Percentiles rank a stretch among this genome's conserved stretches.
Conservation (phyloP, 495 filamentous ascomycete species). For the Chaetomium cochliodes region DNA sequence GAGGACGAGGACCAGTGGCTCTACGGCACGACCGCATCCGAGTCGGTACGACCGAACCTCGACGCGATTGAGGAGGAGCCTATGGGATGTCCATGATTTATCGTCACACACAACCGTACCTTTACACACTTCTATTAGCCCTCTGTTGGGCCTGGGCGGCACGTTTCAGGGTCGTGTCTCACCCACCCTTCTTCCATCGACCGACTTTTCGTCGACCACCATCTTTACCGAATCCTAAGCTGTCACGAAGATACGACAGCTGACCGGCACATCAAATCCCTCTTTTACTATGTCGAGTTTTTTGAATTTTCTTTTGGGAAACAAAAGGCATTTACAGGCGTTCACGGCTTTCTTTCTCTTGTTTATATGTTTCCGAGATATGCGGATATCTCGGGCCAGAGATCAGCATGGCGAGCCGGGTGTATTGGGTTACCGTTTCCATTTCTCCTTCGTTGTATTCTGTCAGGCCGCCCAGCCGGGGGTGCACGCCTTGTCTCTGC, state of each 20-base stretch:
- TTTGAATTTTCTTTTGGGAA: conserved; percentile 12
- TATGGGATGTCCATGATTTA: conserved; percentile 31
- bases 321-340: conserved; percentile 37
- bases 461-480: conserved; percentile 1
- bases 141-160: neutral
- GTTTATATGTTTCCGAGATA: conserved; percentile 1
- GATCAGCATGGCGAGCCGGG: conserved; percentile 21
- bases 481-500: neutral
- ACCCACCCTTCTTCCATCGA: neutral
- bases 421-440: conserved; percentile 6
- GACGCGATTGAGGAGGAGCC: conserved; percentile 51
- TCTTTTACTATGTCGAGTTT: conserved; percentile 23
- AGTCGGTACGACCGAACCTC: conserved; percentile 46
- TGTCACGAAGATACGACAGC: conserved; percentile 8
- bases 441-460: neutral
- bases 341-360: conserved; percentile 17
- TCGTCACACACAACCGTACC: neutral
- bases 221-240: neutral
- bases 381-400: conserved; percentile 15
- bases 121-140: neutral
- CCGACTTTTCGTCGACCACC: neutral
- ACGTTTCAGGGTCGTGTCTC: neutral
- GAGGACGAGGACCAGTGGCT: conserved; percentile 56
- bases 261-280: neutral
- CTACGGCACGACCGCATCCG: conserved; percentile 45